These are phyloP conservation scores for Hanseniaspora mollemarum DNA, from an alignment of 805 yeast genomes.

Conservation along the genomic window DNA sequence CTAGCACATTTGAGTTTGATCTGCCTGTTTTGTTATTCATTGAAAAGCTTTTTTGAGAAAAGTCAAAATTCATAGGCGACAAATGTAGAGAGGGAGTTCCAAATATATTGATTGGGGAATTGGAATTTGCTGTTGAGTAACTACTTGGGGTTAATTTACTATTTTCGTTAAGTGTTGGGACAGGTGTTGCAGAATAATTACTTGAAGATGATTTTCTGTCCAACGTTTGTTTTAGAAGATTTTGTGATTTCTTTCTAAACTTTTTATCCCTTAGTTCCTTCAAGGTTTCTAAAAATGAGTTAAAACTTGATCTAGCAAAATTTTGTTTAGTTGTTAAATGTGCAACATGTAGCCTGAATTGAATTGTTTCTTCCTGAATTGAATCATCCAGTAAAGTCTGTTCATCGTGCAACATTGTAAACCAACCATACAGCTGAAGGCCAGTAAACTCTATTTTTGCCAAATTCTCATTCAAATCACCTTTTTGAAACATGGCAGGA, in stretches of 20 bases:
- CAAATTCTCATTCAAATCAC: background rate
- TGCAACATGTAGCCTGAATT: background rate
- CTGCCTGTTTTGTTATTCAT: background rate
- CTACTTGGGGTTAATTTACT: too few relatives aligned
- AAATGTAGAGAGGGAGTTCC: background rate
- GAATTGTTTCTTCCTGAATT: background rate
- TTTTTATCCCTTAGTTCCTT: background rate
- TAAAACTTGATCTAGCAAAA: constrained; percentile 7
- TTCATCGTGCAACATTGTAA: constrained; percentile 5
- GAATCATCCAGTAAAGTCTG: background rate
- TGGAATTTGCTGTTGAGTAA: background rate
- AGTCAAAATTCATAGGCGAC: background rate
- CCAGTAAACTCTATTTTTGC: constrained; percentile 4
- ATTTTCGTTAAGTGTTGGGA: background rate
- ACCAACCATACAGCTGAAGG: constrained; percentile 13
- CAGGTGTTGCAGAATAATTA: background rate
- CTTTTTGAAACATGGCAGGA: constrained; percentile 7
- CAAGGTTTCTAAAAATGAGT: constrained; percentile 1
- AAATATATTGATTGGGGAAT: background rate
- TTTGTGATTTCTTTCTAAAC: background rate
- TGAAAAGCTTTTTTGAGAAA: background rate
- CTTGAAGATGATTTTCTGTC: background rate
- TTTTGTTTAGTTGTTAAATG: constrained; percentile 9
- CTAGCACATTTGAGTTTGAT: background rate
- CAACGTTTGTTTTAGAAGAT: background rate